Percentiles rank a stretch among this genome's conserved stretches.
Conservation (phyloP, 164 flowering plant genomes). For the Piper betle region DNA sequence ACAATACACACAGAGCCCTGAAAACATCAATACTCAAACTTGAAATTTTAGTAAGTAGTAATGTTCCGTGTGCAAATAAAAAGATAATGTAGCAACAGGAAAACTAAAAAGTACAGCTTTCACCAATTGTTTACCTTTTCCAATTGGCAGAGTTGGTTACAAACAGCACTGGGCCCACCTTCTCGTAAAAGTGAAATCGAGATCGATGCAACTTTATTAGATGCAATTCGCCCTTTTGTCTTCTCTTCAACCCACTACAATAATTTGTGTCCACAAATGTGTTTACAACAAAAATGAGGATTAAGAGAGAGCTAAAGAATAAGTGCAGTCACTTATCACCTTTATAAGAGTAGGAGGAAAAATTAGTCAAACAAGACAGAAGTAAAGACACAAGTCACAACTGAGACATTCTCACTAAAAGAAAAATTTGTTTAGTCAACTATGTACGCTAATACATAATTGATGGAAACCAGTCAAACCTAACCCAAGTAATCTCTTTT, state of each 20-base stretch:
- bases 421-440: no score
- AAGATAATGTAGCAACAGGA: no score
- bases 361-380: no score
- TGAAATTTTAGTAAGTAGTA: not conserved
- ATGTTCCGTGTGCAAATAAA: no score
- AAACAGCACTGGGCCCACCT: slow-evolving; percentile 89
- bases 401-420: no score
- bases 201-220: slow-evolving; percentile 63
- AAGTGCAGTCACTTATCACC: no score
- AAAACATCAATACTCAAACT: not conserved
- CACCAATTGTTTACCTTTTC: slow-evolving; percentile 38
- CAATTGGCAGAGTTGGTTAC: slow-evolving; percentile 65
- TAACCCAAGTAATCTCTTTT: no score
- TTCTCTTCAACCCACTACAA: slow-evolving; percentile 96
- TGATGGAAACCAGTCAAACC: no score
- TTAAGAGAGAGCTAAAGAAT: not conserved
- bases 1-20: slow-evolving; percentile 93
- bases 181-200: slow-evolving; percentile 71
- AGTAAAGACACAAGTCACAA: no score
- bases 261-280: not conserved
- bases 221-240: slow-evolving; percentile 64
- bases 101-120: not conserved
- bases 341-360: no score
- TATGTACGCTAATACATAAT: no score
- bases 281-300: not conserved